phyloP scores from a whole-genome alignment of 768 basidiomycete genomes.

The Tylopilus intermedius region DNA sequence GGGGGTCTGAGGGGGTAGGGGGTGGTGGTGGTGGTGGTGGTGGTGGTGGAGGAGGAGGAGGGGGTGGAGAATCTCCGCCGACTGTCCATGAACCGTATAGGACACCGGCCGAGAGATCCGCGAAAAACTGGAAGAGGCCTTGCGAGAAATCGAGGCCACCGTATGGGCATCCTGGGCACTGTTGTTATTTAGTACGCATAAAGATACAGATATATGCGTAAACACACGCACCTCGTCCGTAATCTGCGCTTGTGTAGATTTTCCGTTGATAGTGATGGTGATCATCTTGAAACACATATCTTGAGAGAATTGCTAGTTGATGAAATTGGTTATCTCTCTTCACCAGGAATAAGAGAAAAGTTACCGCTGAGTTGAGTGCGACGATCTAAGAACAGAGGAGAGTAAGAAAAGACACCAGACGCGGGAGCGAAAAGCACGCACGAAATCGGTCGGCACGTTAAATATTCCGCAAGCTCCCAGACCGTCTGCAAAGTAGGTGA shows the following conservation, averaged over 20 bases:
- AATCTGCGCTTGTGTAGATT: conserved; percentile 52
- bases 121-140: conserved; percentile 64
- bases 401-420: conserved; percentile 3
- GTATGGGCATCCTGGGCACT: conserved; percentile 66
- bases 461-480: conserved; percentile 40
- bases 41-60: conserved; percentile 11
- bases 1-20: conserved; percentile 6
- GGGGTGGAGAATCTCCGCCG: conserved; percentile 16
- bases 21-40: conserved; percentile 12
- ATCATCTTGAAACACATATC: conserved; percentile 57
- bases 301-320: conserved; percentile 48
- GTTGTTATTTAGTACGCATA: not conserved
- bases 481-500: conserved; percentile 40
- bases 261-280: conserved; percentile 57
- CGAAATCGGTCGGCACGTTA: conserved; percentile 32
- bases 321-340: not conserved
- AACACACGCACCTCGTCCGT: conserved; percentile 47
- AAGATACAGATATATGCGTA: not conserved
- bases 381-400: conserved; percentile 41
- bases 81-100: conserved; percentile 58
- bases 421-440: conserved; percentile 15
- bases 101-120: conserved; percentile 43
- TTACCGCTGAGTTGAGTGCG: conserved; percentile 35
- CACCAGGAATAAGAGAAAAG: not conserved
- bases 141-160: conserved; percentile 65